Evolutionary conservation across 176 grass and related monocot genomes (phyloP), one percentile per base, ranked within the genome.

Genomic region (Aegilops speltoides): DNA sequence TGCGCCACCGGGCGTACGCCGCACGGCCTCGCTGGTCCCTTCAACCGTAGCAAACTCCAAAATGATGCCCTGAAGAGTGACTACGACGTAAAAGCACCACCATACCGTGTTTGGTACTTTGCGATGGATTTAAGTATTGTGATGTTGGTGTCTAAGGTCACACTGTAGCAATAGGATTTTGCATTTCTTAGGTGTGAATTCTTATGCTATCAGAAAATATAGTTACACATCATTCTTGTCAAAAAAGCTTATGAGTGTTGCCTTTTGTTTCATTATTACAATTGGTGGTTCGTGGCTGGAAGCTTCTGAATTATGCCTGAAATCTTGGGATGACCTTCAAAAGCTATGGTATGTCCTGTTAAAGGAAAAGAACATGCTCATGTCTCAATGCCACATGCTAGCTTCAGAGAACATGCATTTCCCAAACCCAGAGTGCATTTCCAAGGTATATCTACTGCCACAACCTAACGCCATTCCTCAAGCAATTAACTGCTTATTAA

Each of bases 311-410:
- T 79, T 98, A 57, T 90, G 93, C n/a, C 70, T 98, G 17, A 98
- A 98, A 83, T 98, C 96, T 32, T 98, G 96, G 96, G 96, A 96
- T 77, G 93, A 94, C 71, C 92, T 98, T 85, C 84, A 98, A 10
- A 98, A 98, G 84, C 61, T 98, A 25, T 98, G 96, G 93, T 96
- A 88, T 74, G 96, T 96, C 37, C 88, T 98, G 76, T 66, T 94
- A 22, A 98, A 98, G 86, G 96, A 98, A 86, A 96, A 98, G 79
- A 96, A 96, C 86, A 91, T 98, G 96, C 88, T 98, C 61, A 92
- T 98, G 93, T 86, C 82, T 86, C 96, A 98, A 68, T 86, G 92
- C 59, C 96, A 96, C 79, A 98, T 98, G 93, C 79, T 98, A 28
- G 2, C 88, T 59, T 52, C 92, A 67, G 93, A 98, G 66, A 96